Percentiles rank a stretch among this genome's conserved stretches.
These are phyloP conservation scores for Russula compacta DNA, from an alignment of 768 basidiomycete species.

Conservation along the genomic window DNA sequence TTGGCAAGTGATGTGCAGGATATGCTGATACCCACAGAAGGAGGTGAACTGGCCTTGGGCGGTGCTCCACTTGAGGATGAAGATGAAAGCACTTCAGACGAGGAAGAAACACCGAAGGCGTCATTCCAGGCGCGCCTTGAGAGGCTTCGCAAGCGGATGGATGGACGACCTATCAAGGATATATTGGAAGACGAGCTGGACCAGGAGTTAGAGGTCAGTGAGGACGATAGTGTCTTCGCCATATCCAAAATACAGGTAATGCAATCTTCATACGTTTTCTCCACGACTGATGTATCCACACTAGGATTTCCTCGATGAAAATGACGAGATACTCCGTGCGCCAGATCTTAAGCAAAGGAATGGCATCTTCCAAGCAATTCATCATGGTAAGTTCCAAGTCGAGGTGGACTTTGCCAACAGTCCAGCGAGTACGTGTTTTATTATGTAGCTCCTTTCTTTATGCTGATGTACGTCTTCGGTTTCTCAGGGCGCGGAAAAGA, in stretches of 20 bases:
- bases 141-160: conserved; percentile 25
- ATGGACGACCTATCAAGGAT: conserved; percentile 15
- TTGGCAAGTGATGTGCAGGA: conserved; percentile 17
- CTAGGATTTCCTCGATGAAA: conserved; percentile 39
- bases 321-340: conserved; percentile 39
- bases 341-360: conserved; percentile 42
- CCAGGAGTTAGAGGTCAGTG: neutral
- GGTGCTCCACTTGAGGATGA: conserved; percentile 15
- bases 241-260: conserved; percentile 21
- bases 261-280: conserved; percentile 7
- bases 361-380: conserved; percentile 50
- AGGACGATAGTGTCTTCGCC: conserved; percentile 30
- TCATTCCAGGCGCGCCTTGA: conserved; percentile 32
- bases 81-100: conserved; percentile 29
- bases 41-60: neutral
- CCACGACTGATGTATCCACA: neutral
- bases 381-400: conserved; percentile 39
- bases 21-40: neutral
- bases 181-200: conserved; percentile 18
- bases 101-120: conserved; percentile 29
- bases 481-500: conserved; percentile 39
- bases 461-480: neutral
- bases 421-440: conserved; percentile 42
- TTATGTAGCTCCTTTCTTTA: neutral
- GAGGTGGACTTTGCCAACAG: conserved; percentile 28